phyloP scores from a whole-genome alignment of 2,329 filamentous ascomycete genomes.

The Botrytis squamosa region DNA sequence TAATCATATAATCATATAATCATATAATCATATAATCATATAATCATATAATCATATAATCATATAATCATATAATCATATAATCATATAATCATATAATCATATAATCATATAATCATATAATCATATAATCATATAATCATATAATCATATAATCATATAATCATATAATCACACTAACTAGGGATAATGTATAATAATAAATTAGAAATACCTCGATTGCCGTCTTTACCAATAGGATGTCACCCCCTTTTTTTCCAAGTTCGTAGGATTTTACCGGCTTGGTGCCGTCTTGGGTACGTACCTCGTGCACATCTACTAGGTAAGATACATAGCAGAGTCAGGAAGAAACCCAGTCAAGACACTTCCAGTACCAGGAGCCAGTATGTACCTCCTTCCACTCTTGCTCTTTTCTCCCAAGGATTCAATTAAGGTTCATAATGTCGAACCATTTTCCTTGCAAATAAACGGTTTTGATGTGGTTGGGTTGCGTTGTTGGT shows the following conservation, averaged over 20 bases:
- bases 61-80: neutral
- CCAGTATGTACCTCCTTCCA: neutral
- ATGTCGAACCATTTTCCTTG: neutral
- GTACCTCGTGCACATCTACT: neutral
- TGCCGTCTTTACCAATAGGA: neutral
- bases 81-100: neutral
- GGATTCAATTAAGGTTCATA: neutral
- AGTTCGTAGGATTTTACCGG: neutral
- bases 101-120: neutral
- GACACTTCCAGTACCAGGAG: neutral
- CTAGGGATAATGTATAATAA: too few relatives aligned
- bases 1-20: neutral
- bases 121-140: neutral
- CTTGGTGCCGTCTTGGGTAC: neutral
- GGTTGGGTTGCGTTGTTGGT: neutral
- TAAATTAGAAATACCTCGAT: neutral
- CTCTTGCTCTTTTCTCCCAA: neutral
- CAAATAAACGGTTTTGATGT: neutral
- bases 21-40: neutral
- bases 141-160: neutral
- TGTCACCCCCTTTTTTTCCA: neutral
- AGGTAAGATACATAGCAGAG: neutral
- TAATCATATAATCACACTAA: neutral
- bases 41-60: neutral
- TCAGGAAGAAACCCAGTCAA: neutral